phyloP scores from a whole-genome alignment of 306 rosid species.

The Rosa multiflora region DNA sequence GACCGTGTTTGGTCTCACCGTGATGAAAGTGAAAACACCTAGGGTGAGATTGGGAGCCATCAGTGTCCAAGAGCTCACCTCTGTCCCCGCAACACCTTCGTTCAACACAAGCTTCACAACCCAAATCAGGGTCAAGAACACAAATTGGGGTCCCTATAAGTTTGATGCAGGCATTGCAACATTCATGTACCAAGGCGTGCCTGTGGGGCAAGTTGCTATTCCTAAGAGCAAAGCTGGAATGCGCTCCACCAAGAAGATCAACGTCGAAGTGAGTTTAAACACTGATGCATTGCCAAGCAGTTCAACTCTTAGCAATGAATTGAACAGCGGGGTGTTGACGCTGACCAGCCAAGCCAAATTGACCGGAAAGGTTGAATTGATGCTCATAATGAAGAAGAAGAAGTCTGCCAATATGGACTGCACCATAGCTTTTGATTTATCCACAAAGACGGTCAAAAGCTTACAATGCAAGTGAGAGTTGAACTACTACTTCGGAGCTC shows the following conservation, averaged over 20 bases:
- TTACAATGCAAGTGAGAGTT: background rate
- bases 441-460: background rate
- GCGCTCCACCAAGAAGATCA: constrained; percentile 1
- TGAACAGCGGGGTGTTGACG: constrained; percentile 2
- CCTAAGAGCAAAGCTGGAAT: constrained; percentile 14
- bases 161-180: background rate
- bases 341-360: background rate
- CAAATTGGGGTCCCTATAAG: constrained; percentile 18
- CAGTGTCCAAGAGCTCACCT: background rate
- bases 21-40: constrained; percentile 17
- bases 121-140: constrained; percentile 18
- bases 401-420: constrained; percentile 9
- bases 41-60: constrained; percentile 4
- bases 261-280: background rate
- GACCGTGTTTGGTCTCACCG: background rate
- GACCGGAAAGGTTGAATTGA: constrained; percentile 8
- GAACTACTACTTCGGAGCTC: background rate
- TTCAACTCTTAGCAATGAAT: background rate
- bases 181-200: background rate
- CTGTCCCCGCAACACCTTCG: background rate
- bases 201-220: background rate
- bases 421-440: background rate
- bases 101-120: background rate
- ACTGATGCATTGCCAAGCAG: background rate
- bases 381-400: constrained; percentile 10